Evolutionary conservation across 495 filamentous ascomycete species (phyloP).

Genomic region (Alectoria sarmentosa): DNA sequence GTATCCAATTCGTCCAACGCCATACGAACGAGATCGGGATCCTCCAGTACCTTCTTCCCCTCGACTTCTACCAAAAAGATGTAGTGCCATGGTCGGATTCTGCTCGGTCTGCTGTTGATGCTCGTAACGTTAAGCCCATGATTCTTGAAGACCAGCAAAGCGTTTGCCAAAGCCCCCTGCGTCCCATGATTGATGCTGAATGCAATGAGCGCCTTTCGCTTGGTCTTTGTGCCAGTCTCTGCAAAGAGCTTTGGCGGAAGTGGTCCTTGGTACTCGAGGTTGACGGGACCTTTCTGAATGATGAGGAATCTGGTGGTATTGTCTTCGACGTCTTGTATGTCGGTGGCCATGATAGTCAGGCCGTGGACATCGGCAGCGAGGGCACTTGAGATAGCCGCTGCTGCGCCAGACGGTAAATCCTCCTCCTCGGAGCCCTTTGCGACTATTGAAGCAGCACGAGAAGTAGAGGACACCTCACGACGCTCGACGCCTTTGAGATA

Average conservation of each 20-base stretch:
- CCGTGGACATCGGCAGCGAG: slow-evolving; percentile 62
- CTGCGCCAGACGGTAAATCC: slow-evolving; percentile 35
- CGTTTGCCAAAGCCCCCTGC: slow-evolving; percentile 75
- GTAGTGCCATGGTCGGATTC: slow-evolving; percentile 75
- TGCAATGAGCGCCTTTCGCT: slow-evolving; percentile 65
- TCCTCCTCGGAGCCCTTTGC: slow-evolving; percentile 41
- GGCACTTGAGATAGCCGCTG: slow-evolving; percentile 69
- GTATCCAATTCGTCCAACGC: slow-evolving; percentile 43
- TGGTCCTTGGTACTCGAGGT: slow-evolving; percentile 6
- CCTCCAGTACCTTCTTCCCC: slow-evolving; percentile 44
- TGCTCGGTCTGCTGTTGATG: slow-evolving; percentile 79
- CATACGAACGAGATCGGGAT: slow-evolving; percentile 43
- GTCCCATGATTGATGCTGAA: slow-evolving; percentile 75
- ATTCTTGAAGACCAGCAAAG: slow-evolving; percentile 67
- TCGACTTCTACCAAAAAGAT: slow-evolving; percentile 92
- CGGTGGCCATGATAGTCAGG: slow-evolving; percentile 59
- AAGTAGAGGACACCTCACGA: slow-evolving; percentile 82
- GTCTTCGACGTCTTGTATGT: slow-evolving; percentile 75
- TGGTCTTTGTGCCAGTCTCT: slow-evolving; percentile 19
- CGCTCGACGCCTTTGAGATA: slow-evolving; percentile 64
- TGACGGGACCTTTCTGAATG: slow-evolving; percentile 41
- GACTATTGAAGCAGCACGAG: slow-evolving; percentile 71
- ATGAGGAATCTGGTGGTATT: slow-evolving; percentile 90
- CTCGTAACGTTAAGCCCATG: slow-evolving; percentile 76
- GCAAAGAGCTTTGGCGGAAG: slow-evolving; percentile 2